phyloP scores from a whole-genome alignment of 148 eudicot species.

The Limonium bicolor region DNA sequence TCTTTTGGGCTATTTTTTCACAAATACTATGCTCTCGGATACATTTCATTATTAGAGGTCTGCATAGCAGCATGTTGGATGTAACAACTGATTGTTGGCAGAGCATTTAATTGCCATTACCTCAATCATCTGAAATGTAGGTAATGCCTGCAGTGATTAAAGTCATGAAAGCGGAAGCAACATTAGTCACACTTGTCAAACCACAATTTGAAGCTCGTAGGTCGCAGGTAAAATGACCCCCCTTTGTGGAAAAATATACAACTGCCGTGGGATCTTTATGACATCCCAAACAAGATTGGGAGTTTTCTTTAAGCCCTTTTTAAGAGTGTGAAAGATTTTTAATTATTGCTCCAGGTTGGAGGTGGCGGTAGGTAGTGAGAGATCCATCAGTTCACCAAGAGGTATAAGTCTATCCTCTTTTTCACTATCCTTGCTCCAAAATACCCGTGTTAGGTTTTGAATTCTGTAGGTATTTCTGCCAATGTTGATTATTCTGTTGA shows the following conservation, averaged over 20 bases:
- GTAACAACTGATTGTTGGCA: no score
- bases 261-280: no score
- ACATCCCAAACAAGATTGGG: no score
- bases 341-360: conserved; percentile 61
- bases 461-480: background rate
- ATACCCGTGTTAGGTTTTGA: background rate
- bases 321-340: no score
- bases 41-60: no score
- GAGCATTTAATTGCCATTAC: no score
- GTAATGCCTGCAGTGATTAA: conserved; percentile 95
- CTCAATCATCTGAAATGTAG: no score
- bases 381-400: conserved; percentile 86
- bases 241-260: no score
- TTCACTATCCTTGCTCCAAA: background rate
- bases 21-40: no score
- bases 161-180: conserved; percentile 79
- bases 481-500: background rate
- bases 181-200: conserved; percentile 73
- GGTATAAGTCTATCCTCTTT: conserved; percentile 13
- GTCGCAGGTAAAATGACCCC: conserved; percentile 72
- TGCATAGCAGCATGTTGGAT: no score
- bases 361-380: conserved; percentile 90
- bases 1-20: no score
- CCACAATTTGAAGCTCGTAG: conserved; percentile 98
- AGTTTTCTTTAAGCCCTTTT: no score